A percentile compares a stretch with the other conserved stretches of the same genome.
Evolutionary conservation across 345 rosid species (phyloP).

Genomic region (Cardamine occulta): DNA sequence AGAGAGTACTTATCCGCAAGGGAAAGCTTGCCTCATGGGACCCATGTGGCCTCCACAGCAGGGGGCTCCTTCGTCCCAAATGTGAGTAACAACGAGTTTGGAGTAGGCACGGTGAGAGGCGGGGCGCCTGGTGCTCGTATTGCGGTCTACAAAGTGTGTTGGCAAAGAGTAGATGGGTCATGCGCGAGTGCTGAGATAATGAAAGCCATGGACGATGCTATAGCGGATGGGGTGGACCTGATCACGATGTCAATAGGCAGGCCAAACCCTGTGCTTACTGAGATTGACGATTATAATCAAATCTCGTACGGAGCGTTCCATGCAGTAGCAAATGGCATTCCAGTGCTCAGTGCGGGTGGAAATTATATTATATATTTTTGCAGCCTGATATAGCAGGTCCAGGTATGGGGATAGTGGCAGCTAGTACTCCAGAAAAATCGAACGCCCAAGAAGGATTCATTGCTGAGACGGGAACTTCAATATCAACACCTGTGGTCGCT

Average conservation of each 20-base stretch:
- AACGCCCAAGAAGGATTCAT: constrained; percentile 21
- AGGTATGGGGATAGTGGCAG: constrained; percentile 47
- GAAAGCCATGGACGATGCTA: constrained; percentile 62
- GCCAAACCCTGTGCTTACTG: constrained; percentile 35
- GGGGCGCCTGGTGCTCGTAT: constrained; percentile 59
- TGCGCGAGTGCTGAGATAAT: constrained; percentile 50
- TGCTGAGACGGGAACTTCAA: constrained; percentile 48
- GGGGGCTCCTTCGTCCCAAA: constrained; percentile 49
- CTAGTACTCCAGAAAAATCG: constrained; percentile 30
- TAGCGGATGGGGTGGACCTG: constrained; percentile 47
- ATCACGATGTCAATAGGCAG: constrained; percentile 38
- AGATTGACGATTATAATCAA: constrained; percentile 42
- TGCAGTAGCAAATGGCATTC: constrained; percentile 53
- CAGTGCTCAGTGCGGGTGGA: constrained; percentile 50
- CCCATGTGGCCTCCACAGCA: constrained; percentile 61
- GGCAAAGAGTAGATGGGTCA: constrained; percentile 10
- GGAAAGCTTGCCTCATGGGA: constrained; percentile 60
- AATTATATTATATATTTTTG: constrained; percentile 18
- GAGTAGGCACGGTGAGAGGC: constrained; percentile 50
- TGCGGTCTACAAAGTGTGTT: constrained; percentile 61
- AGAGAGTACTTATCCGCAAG: constrained; percentile 53
- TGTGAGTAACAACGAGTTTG: constrained; percentile 47
- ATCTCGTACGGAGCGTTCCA: constrained; percentile 56
- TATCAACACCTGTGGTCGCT: constrained; percentile 49
- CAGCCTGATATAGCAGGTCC: constrained; percentile 57